Conservation (phyloP, 345 rosid genomes). For the Salix viminalis region DNA sequence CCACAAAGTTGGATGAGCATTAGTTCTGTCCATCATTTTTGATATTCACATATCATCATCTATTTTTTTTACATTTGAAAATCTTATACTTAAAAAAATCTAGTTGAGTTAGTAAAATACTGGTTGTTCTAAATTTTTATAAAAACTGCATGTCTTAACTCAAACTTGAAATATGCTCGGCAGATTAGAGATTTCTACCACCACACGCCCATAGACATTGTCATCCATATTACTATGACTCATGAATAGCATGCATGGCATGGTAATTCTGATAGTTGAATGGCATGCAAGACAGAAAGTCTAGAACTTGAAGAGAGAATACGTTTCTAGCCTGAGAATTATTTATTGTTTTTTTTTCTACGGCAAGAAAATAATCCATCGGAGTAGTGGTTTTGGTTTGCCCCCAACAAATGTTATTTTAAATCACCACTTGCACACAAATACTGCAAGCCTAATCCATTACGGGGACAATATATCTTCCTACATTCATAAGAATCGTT, state of each 20-base stretch:
- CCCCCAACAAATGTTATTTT: neutral
- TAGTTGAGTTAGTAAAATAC: too few relatives aligned
- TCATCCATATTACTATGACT: too few relatives aligned
- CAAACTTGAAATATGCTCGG: too few relatives aligned
- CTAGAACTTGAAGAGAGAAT: neutral
- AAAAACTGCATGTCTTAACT: fast-evolving
- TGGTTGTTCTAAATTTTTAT: fast-evolving
- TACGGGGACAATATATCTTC: neutral
- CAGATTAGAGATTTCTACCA: too few relatives aligned
- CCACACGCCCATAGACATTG: too few relatives aligned
- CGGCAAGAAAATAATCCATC: neutral
- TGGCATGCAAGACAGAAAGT: too few relatives aligned
- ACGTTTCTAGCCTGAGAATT: neutral
- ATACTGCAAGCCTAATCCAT: neutral
- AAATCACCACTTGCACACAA: neutral
- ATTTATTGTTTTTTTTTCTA: too few relatives aligned
- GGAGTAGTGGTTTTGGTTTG: neutral
- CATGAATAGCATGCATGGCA: too few relatives aligned
- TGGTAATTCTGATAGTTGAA: too few relatives aligned
- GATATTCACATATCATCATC: neutral
- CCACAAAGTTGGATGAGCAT: neutral
- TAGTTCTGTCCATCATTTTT: neutral
- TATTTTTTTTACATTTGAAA: too few relatives aligned
- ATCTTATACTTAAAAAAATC: too few relatives aligned
- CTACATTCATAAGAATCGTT: neutral